Evolutionary conservation across 257 asterid species (phyloP).

Genomic region (Rubia yunnanensis): DNA sequence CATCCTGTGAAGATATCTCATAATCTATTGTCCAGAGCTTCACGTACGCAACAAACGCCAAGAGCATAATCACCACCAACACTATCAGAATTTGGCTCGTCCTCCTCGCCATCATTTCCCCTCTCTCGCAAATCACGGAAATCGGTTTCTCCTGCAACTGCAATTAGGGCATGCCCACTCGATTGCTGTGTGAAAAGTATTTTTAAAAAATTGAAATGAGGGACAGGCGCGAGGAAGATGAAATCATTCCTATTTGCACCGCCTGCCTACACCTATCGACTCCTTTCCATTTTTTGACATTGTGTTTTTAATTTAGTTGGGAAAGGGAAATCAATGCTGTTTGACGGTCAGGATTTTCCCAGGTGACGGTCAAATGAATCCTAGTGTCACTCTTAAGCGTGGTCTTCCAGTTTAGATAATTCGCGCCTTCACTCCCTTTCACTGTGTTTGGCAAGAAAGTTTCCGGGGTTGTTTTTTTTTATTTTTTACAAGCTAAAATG

Average conservation of each 20-base stretch:
- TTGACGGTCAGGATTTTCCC: neutral
- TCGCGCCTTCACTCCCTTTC: neutral
- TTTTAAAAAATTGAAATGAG: neutral
- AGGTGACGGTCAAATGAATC: neutral
- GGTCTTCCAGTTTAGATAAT: neutral
- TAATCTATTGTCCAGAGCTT: constrained; percentile 75
- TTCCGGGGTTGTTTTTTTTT: no score
- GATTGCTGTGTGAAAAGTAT: neutral
- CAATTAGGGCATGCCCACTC: neutral
- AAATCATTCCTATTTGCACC: neutral
- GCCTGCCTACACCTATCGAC: constrained; percentile 3
- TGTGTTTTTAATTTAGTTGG: neutral
- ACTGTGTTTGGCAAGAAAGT: no score
- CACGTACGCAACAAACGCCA: constrained; percentile 64
- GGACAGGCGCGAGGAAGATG: neutral
- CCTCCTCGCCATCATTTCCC: constrained; percentile 37
- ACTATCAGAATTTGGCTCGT: constrained; percentile 37
- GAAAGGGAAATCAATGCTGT: neutral
- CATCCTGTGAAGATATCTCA: constrained; percentile 45
- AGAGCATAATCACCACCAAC: constrained; percentile 45
- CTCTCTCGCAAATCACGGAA: neutral
- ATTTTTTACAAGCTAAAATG: no score
- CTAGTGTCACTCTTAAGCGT: no score
- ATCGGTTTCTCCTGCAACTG: neutral
- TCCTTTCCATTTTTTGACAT: neutral